These are phyloP conservation scores for Sarocladium kiliense DNA, from an alignment of 2,329 filamentous ascomycete genomes.

Conservation along the genomic window DNA sequence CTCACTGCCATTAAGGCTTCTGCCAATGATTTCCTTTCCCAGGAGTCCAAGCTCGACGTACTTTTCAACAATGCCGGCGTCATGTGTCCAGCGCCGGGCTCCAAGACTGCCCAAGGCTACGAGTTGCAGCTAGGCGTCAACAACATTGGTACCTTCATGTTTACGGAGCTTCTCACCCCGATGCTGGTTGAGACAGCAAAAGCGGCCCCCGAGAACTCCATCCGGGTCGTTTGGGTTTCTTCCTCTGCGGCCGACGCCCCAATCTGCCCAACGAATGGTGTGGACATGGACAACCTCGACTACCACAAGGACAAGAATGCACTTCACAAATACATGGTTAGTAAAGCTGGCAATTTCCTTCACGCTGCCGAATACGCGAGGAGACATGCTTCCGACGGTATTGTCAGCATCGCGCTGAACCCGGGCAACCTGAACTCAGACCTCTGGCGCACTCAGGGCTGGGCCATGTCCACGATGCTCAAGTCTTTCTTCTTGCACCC, in stretches of 20 bases:
- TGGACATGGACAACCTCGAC: constrained; percentile 18
- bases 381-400: constrained; percentile 24
- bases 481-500: constrained; percentile 17
- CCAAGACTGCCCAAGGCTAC: constrained; percentile 30
- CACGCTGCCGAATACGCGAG: constrained; percentile 20
- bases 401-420: constrained; percentile 23
- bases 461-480: constrained; percentile 11
- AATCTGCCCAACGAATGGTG: constrained; percentile 12
- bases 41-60: constrained; percentile 25
- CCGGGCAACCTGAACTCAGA: constrained; percentile 30
- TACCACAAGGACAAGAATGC: constrained; percentile 13
- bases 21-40: constrained; percentile 18
- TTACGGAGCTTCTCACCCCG: constrained; percentile 30
- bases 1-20: constrained; percentile 24
- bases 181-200: constrained; percentile 24
- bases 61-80: constrained; percentile 37
- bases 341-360: constrained; percentile 20
- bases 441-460: constrained; percentile 20
- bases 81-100: constrained; percentile 30
- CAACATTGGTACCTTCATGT: constrained; percentile 31
- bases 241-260: constrained; percentile 17
- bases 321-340: constrained; percentile 19
- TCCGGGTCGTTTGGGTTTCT: constrained; percentile 24
- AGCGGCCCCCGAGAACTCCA: constrained; percentile 19
- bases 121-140: constrained; percentile 36